Percentiles rank a stretch among this genome's conserved stretches.
Evolutionary conservation across 2,329 filamentous ascomycete genomes (phyloP).

Genomic region (Fusarium oxysporum): DNA sequence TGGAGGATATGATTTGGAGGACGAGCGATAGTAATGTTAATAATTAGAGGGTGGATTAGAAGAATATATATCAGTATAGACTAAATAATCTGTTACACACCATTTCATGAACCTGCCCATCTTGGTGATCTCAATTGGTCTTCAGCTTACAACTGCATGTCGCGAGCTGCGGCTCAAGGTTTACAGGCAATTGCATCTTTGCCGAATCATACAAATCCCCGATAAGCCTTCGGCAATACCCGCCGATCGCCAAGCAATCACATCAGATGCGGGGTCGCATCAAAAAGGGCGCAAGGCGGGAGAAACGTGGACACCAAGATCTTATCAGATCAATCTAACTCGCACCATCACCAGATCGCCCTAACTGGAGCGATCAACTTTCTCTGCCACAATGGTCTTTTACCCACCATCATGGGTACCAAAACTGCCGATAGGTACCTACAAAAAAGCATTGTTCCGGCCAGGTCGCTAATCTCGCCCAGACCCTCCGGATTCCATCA

Average conservation of each 20-base stretch:
- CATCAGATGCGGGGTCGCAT: neutral
- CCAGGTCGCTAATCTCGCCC: accelerated
- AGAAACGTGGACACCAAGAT: neutral
- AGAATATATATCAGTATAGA: slow-evolving; percentile 8
- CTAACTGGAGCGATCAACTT: accelerated
- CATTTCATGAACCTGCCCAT: neutral
- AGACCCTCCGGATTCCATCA: slow-evolving; percentile 39
- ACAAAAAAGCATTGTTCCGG: accelerated
- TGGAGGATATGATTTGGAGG: neutral
- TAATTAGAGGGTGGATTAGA: neutral
- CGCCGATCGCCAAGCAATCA: slow-evolving; percentile 3
- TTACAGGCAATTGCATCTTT: neutral
- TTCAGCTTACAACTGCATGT: accelerated
- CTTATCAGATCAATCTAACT: slow-evolving; percentile 9
- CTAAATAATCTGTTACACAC: neutral
- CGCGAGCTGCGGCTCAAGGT: accelerated
- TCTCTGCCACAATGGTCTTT: neutral
- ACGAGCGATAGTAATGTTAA: neutral
- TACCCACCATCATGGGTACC: slow-evolving; percentile 23
- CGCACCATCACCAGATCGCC: neutral
- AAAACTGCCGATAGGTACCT: neutral
- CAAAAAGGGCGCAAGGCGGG: neutral
- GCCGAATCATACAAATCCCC: neutral
- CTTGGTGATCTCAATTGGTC: neutral
- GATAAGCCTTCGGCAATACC: neutral